A percentile compares a stretch with the other conserved stretches of the same genome.
Evolutionary conservation across 768 basidiomycete genomes (phyloP).

Genomic region (Rhodosporidiobolus odoratus): DNA sequence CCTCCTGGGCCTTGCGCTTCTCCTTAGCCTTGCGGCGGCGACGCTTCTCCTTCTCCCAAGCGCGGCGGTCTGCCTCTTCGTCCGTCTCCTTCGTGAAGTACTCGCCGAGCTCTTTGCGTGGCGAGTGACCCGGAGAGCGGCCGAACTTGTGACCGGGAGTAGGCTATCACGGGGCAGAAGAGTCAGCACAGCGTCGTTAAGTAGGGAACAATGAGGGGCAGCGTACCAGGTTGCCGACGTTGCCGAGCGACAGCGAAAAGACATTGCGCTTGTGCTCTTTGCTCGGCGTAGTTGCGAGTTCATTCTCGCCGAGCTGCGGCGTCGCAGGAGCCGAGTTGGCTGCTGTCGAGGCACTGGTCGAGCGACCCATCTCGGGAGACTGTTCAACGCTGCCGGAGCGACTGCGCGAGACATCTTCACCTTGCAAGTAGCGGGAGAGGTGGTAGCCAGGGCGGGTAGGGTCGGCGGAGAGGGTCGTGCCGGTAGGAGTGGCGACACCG

Average conservation of each 20-base stretch:
- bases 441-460: slow-evolving; percentile 57
- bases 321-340: neutral
- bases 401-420: neutral
- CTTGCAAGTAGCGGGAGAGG: slow-evolving; percentile 55
- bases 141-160: slow-evolving; percentile 12
- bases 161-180: neutral
- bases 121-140: slow-evolving; percentile 39
- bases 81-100: slow-evolving; percentile 42
- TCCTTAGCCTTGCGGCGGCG: slow-evolving; percentile 48
- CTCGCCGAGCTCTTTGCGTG: slow-evolving; percentile 40
- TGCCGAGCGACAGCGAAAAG: slow-evolving; percentile 29
- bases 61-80: slow-evolving; percentile 45
- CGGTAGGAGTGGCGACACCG: slow-evolving; percentile 58
- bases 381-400: slow-evolving; percentile 16
- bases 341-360: slow-evolving; percentile 4
- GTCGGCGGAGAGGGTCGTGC: slow-evolving; percentile 32
- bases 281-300: neutral
- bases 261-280: slow-evolving; percentile 26
- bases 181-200: neutral
- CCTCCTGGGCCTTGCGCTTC: slow-evolving; percentile 65
- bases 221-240: slow-evolving; percentile 23
- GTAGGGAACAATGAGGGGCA: neutral
- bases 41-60: slow-evolving; percentile 51
- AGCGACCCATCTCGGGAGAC: slow-evolving; percentile 12
- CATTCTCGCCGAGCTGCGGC: neutral